Evolutionary conservation across 1,139 yeast genomes (phyloP).

Genomic region (Kodamaea sp.): DNA sequence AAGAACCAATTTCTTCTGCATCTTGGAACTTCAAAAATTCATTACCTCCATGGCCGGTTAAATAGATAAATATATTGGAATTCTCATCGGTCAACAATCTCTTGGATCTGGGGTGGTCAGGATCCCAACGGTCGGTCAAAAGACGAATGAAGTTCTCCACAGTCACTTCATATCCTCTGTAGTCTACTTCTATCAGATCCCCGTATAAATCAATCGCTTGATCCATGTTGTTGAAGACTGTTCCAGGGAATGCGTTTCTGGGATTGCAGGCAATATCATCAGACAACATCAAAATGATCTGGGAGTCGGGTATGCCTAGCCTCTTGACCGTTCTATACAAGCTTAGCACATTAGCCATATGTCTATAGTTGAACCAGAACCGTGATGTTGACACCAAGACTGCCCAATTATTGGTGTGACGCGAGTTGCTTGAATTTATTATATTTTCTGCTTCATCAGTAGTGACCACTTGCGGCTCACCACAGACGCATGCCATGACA

Average conservation of each 20-base stretch:
- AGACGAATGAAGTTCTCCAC: constrained; percentile 92
- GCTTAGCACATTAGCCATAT: constrained; percentile 94
- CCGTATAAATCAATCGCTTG: constrained; percentile 95
- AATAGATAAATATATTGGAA: constrained; percentile 87
- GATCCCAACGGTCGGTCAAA: constrained; percentile 93
- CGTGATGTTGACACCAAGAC: constrained; percentile 93
- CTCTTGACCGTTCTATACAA: constrained; percentile 95
- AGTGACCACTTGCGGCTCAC: constrained; percentile 11
- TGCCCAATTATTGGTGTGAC: constrained; percentile 89
- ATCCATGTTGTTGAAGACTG: constrained; percentile 92
- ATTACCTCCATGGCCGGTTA: constrained; percentile 99
- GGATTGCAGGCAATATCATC: constrained; percentile 98
- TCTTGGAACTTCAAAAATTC: constrained; percentile 97
- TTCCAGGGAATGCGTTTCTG: constrained; percentile 92
- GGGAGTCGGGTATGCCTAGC: constrained; percentile 96
- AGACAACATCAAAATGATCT: constrained; percentile 90
- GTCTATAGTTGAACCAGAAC: constrained; percentile 97
- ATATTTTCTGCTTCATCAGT: constrained; percentile 25
- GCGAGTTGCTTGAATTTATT: constrained; percentile 28
- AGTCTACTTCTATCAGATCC: constrained; percentile 92
- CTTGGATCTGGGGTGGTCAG: constrained; percentile 89
- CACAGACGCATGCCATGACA: background rate
- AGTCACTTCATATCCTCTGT: constrained; percentile 96
- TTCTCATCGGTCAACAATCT: constrained; percentile 89
- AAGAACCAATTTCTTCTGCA: constrained; percentile 94